Percentiles rank a stretch among this genome's conserved stretches.
phyloP scores from a whole-genome alignment of 495 filamentous ascomycete genomes.

The Glarea lozoyensis region DNA sequence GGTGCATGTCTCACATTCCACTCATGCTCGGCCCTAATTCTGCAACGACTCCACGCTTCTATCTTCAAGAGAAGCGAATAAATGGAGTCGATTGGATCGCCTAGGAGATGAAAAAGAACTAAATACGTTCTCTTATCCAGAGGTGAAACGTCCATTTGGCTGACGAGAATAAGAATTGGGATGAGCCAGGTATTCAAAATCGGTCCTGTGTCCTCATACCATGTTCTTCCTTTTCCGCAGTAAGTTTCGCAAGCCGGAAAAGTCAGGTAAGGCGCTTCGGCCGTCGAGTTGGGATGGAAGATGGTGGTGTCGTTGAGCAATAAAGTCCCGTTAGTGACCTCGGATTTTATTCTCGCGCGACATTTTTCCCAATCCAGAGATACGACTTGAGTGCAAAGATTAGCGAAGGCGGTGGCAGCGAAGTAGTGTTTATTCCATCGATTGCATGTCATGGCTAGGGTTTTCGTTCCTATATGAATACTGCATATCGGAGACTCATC shows the following conservation, averaged over 20 bases:
- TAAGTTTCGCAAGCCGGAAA: not conserved
- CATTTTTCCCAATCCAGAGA: too few species aligned
- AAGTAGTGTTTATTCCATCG: too few species aligned
- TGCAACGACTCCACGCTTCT: conserved; percentile 22
- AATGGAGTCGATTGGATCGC: conserved; percentile 26
- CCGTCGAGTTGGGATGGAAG: not conserved
- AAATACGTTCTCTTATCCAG: conserved; percentile 23
- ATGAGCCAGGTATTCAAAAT: conserved; percentile 24
- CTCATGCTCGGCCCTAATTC: conserved; percentile 8
- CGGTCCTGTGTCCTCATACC: conserved; percentile 23
- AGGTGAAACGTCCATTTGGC: conserved; percentile 23
- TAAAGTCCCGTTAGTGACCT: not conserved
- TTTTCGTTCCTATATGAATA: too few species aligned
- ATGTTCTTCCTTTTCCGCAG: not conserved
- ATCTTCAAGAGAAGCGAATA: conserved; percentile 24
- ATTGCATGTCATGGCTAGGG: too few species aligned
- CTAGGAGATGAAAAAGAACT: conserved; percentile 23
- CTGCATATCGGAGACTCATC: too few species aligned
- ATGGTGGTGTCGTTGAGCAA: not conserved
- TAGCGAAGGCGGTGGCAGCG: too few species aligned
- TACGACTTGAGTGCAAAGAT: too few species aligned
- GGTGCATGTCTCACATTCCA: not conserved
- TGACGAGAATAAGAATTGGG: conserved; percentile 24
- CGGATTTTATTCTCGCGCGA: too few species aligned
- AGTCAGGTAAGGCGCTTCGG: not conserved